These are phyloP conservation scores for Chamaenerion angustifolium DNA, from an alignment of 345 rosid species.

Conservation along the genomic window DNA sequence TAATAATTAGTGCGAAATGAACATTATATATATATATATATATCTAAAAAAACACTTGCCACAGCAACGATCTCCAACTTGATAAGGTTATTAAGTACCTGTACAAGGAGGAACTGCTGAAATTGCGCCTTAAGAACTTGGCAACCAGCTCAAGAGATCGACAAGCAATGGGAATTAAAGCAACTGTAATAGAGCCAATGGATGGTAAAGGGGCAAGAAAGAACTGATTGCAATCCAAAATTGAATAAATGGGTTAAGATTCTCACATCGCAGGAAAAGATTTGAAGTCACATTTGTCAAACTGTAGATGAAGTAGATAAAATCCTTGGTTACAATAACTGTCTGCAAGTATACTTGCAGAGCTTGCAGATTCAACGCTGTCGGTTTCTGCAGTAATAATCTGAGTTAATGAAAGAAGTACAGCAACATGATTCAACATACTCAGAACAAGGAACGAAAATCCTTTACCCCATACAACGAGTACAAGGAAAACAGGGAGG, in stretches of 20 bases:
- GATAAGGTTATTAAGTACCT: conserved; percentile 25
- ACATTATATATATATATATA: too few relatives aligned
- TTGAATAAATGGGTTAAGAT: conserved; percentile 3
- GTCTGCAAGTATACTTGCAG: conserved; percentile 77
- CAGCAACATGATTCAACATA: conserved; percentile 7
- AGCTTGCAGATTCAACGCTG: conserved; percentile 84
- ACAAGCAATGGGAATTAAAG: conserved; percentile 82
- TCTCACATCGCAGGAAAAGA: conserved; percentile 84
- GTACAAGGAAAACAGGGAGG: conserved; percentile 73
- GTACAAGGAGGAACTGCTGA: conserved; percentile 68
- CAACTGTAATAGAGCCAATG: conserved; percentile 34
- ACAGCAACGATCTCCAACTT: too few relatives aligned
- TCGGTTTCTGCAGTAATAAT: conserved; percentile 47
- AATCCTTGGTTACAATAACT: conserved; percentile 74
- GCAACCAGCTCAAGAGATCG: conserved; percentile 70
- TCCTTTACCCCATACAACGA: conserved; percentile 75
- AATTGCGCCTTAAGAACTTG: conserved; percentile 76
- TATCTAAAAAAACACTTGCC: too few relatives aligned
- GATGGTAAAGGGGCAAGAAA: not conserved
- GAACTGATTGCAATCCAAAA: not conserved
- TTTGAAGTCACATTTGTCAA: conserved; percentile 75
- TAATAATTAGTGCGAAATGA: too few relatives aligned
- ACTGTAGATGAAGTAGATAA: conserved; percentile 84
- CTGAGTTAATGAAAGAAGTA: conserved; percentile 8
- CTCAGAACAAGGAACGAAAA: conserved; percentile 6